These are phyloP conservation scores for Fistulifera pelliculosa DNA, from an alignment of 108 stramenopile genomes.

Conservation along the genomic window DNA sequence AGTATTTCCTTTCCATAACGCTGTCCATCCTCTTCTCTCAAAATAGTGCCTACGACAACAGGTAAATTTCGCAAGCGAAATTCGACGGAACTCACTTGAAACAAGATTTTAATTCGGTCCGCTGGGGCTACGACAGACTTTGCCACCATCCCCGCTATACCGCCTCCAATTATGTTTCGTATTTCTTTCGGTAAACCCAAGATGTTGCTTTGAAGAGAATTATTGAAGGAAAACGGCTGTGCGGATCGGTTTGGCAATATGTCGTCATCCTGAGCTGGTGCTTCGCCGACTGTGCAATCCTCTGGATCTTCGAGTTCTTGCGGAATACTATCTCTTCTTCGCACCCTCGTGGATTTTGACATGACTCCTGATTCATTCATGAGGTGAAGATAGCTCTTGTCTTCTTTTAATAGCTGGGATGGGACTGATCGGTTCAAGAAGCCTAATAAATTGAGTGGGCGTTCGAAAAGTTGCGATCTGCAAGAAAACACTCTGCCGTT, in stretches of 20 bases:
- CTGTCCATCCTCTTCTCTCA: constrained; percentile 70
- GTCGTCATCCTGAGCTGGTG: not conserved
- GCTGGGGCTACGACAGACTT: constrained; percentile 85
- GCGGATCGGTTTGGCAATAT: not conserved
- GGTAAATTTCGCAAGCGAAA: constrained; percentile 71
- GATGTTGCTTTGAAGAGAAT: constrained; percentile 10
- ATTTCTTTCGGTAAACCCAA: constrained; percentile 56
- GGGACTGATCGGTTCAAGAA: no score
- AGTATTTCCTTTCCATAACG: constrained; percentile 92
- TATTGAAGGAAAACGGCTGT: not conserved
- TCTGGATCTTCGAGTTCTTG: constrained; percentile 11
- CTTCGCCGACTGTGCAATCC: constrained; percentile 3
- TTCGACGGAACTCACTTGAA: constrained; percentile 63
- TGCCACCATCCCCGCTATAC: constrained; percentile 80
- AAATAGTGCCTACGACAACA: constrained; percentile 42
- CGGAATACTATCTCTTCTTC: constrained; percentile 2
- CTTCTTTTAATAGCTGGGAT: no score
- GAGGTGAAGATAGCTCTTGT: no score
- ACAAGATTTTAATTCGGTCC: constrained; percentile 86
- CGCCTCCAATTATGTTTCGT: constrained; percentile 67
- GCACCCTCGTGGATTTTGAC: no score
- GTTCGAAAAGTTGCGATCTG: no score
- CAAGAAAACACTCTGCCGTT: no score
- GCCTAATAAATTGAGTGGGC: no score
- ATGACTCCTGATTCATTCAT: no score